phyloP scores from a whole-genome alignment of 169 alveolate genomes.

The Neospora caninum region DNA sequence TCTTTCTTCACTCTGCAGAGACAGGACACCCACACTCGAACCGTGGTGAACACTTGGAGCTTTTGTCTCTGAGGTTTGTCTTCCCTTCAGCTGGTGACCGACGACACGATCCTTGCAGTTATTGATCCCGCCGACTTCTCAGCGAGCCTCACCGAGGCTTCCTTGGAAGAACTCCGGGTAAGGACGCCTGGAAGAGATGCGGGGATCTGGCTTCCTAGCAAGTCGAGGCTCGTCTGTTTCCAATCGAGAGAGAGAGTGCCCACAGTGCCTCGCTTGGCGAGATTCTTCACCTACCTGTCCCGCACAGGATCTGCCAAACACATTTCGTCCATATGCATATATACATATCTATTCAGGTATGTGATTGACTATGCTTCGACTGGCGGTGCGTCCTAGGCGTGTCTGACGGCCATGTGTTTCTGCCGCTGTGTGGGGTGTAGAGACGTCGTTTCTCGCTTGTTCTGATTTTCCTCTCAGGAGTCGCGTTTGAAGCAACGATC shows the following conservation, averaged over 20 bases:
- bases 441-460: neutral
- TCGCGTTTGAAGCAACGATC: conserved; percentile 32
- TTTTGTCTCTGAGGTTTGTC: neutral
- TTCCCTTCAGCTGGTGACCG: conserved; percentile 22
- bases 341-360: no score
- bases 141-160: conserved; percentile 14
- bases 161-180: neutral
- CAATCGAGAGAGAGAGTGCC: no score
- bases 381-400: no score
- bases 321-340: neutral
- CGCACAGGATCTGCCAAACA: neutral
- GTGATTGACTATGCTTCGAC: no score
- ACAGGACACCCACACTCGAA: no score
- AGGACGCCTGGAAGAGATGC: neutral
- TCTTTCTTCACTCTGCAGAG: no score
- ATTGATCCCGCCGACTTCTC: conserved; percentile 16
- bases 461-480: neutral
- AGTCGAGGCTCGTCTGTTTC: no score
- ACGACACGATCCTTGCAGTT: conserved; percentile 12
- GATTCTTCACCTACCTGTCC: no score
- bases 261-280: no score
- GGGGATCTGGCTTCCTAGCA: no score
- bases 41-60: neutral
- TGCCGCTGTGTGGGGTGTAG: no score
- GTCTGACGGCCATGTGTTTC: no score